Percentiles rank a stretch among this genome's conserved stretches.
These are phyloP conservation scores for Colletotrichum sp. DNA, from an alignment of 2,329 filamentous ascomycete genomes.

Conservation along the genomic window DNA sequence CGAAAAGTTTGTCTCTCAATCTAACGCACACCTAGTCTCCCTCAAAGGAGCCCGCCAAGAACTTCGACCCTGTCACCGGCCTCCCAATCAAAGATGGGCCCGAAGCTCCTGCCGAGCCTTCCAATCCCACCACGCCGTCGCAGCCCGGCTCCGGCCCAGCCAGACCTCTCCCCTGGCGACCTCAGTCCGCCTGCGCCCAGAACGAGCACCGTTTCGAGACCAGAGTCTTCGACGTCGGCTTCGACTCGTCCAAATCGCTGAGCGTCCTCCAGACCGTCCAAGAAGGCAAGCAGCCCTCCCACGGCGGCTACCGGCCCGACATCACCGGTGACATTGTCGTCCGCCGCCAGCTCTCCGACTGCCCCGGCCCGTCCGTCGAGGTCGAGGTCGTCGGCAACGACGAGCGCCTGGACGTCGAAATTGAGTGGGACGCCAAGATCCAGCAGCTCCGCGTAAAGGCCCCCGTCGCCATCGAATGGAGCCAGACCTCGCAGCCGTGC, in stretches of 20 bases:
- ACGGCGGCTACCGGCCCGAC: conserved; percentile 33
- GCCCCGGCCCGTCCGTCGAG: conserved; percentile 41
- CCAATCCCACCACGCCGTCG: neutral
- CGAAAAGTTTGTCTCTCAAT: neutral
- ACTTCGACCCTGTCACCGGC: conserved; percentile 12
- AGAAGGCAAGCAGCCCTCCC: conserved; percentile 23
- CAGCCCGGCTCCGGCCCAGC: neutral
- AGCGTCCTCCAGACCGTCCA: conserved; percentile 42
- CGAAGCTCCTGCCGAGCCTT: neutral
- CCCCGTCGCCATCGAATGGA: conserved; percentile 38
- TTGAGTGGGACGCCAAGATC: conserved; percentile 34
- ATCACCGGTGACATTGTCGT: conserved; percentile 53
- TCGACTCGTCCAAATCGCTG: conserved; percentile 40
- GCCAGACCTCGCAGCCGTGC: conserved; percentile 41
- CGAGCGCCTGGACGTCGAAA: conserved; percentile 38
- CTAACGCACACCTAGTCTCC: neutral
- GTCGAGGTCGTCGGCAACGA: conserved; percentile 53
- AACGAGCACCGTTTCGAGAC: conserved; percentile 31
- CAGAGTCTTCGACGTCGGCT: conserved; percentile 33
- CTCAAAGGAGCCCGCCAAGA: conserved; percentile 2
- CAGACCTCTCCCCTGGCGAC: conserved; percentile 2
- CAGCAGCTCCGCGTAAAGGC: conserved; percentile 46
- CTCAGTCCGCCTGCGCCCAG: neutral
- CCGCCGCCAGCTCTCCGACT: conserved; percentile 36
- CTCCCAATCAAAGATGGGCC: conserved; percentile 14